Conservation (phyloP, 768 basidiomycete genomes). For the Lactifluus echinatus region DNA sequence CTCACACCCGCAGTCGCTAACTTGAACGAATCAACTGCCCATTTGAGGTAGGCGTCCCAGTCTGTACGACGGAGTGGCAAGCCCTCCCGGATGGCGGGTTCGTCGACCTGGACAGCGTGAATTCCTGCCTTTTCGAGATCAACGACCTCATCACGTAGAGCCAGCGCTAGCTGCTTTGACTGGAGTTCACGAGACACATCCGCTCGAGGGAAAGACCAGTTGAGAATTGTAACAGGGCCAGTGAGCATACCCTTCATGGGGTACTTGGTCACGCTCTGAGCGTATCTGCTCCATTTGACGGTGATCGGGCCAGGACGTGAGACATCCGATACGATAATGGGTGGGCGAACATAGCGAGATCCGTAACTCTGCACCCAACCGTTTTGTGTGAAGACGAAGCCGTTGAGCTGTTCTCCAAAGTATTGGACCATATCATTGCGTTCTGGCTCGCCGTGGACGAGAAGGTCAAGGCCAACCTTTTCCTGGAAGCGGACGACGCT, state of each 20-base stretch:
- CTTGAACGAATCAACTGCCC: constrained; percentile 99
- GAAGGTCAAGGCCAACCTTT: constrained; percentile 87
- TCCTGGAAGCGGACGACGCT: constrained; percentile 94
- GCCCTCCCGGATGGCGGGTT: constrained; percentile 99
- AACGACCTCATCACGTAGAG: constrained; percentile 95
- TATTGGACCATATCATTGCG: constrained; percentile 99
- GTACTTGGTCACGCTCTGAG: constrained; percentile 84
- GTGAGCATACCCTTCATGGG: constrained; percentile 99
- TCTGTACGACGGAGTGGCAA: constrained; percentile 93
- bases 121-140: constrained; percentile 97
- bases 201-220: constrained; percentile 99
- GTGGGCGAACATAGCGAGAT: constrained; percentile 97
- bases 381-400: constrained; percentile 97
- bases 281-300: constrained; percentile 94
- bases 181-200: constrained; percentile 95
- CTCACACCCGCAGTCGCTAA: constrained; percentile 93
- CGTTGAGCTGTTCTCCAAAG: constrained; percentile 92
- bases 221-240: constrained; percentile 96
- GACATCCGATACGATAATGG: constrained; percentile 97
- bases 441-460: constrained; percentile 98
- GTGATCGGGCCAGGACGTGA: constrained; percentile 90
- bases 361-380: constrained; percentile 99
- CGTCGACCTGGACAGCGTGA: constrained; percentile 97
- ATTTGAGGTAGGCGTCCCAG: constrained; percentile 93
- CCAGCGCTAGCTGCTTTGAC: constrained; percentile 95